These are phyloP conservation scores for Collybiopsis confluens DNA, from an alignment of 768 basidiomycete species.

Conservation along the genomic window DNA sequence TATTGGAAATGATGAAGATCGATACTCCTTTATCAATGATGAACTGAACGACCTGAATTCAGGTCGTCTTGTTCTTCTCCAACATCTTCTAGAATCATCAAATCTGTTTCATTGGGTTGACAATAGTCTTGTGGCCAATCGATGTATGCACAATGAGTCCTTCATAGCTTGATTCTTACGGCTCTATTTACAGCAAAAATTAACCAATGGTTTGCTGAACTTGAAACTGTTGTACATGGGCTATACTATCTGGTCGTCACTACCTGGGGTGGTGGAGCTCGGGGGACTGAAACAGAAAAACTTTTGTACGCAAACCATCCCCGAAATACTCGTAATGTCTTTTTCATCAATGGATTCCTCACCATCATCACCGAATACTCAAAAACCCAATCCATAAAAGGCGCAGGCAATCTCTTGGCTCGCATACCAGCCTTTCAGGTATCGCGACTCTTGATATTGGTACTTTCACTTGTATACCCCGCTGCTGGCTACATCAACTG, in stretches of 20 bases:
- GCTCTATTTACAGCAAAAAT: not conserved
- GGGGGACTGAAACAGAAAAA: slow-evolving; percentile 14
- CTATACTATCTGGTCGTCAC: slow-evolving; percentile 11
- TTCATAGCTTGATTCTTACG: not conserved
- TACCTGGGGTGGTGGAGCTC: slow-evolving; percentile 15
- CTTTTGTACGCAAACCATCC: slow-evolving; percentile 11
- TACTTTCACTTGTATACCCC: not conserved
- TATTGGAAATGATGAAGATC: not conserved
- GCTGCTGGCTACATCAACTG: not conserved
- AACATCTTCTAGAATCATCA: not conserved
- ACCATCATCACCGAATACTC: slow-evolving; percentile 9
- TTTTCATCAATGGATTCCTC: slow-evolving; percentile 11
- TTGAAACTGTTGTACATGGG: slow-evolving; percentile 9
- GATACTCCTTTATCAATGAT: not conserved
- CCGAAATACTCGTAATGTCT: not conserved
- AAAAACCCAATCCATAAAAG: slow-evolving; percentile 12
- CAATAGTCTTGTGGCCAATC: too few relatives aligned
- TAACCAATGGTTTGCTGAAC: slow-evolving; percentile 1
- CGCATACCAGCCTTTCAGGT: not conserved
- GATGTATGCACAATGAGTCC: not conserved
- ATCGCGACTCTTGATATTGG: slow-evolving; percentile 3
- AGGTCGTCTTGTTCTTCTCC: not conserved
- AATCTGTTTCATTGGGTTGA: too few relatives aligned
- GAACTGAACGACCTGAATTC: not conserved
- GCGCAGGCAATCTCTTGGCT: slow-evolving; percentile 10